These are phyloP conservation scores for Scutellaria minor DNA, from an alignment of 257 asterid genomes.

Conservation along the genomic window DNA sequence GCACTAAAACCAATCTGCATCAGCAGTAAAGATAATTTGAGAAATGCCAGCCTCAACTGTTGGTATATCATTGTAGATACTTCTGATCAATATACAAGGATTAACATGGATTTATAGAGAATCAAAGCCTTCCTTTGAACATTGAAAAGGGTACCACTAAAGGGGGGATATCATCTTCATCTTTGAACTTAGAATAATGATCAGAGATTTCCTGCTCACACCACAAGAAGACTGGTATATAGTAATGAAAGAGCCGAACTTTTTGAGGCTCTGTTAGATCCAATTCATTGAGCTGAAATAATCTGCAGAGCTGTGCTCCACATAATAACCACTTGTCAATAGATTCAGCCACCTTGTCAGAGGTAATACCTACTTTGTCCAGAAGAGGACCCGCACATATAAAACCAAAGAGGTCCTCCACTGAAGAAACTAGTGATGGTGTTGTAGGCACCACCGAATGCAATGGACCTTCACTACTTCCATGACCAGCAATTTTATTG, in stretches of 20 bases:
- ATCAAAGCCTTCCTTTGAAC: slow-evolving; percentile 25
- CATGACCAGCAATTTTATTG: slow-evolving; percentile 37
- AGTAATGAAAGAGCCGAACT: slow-evolving; percentile 84
- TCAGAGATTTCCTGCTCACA: slow-evolving; percentile 78
- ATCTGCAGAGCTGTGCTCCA: slow-evolving; percentile 81
- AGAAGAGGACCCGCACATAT: slow-evolving; percentile 83
- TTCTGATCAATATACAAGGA: slow-evolving; percentile 8
- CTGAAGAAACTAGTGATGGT: slow-evolving; percentile 65
- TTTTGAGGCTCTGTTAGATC: slow-evolving; percentile 77
- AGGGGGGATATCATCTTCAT: slow-evolving; percentile 80
- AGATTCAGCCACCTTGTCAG: slow-evolving; percentile 81
- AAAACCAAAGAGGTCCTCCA: slow-evolving; percentile 75
- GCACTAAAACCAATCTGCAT: slow-evolving; percentile 99
- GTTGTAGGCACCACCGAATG: slow-evolving; percentile 47
- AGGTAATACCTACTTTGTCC: slow-evolving; percentile 60
- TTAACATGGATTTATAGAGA: slow-evolving; percentile 14
- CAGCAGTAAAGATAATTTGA: slow-evolving; percentile 25
- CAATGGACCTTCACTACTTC: slow-evolving; percentile 49
- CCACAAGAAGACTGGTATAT: slow-evolving; percentile 95
- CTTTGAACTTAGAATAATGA: slow-evolving; percentile 66
- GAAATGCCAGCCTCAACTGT: slow-evolving; percentile 29
- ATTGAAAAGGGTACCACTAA: slow-evolving; percentile 65
- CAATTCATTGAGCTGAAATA: slow-evolving; percentile 78
- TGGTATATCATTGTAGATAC: background rate
- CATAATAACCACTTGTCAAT: slow-evolving; percentile 84